These are phyloP conservation scores for Sugiyamaella valdiviana DNA, from an alignment of 805 yeast species.

Conservation along the genomic window DNA sequence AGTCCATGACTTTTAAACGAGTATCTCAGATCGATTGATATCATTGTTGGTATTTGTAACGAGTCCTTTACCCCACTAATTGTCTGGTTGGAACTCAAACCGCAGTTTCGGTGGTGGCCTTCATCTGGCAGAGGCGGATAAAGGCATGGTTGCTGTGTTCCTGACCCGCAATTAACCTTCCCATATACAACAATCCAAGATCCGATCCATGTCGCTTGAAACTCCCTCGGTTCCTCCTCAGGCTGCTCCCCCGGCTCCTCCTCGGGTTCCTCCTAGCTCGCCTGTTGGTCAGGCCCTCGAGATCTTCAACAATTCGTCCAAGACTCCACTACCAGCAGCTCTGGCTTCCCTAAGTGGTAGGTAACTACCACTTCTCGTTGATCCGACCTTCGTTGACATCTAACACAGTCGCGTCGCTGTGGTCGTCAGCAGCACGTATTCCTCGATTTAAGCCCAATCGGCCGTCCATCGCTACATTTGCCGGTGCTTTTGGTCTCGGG, in stretches of 20 bases:
- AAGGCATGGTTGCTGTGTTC: too few relatives aligned
- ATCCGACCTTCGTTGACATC: neutral
- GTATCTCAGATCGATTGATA: too few relatives aligned
- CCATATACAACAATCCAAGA: too few relatives aligned
- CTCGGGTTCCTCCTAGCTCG: neutral
- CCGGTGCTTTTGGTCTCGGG: constrained; percentile 25
- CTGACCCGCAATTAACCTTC: too few relatives aligned
- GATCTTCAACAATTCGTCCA: constrained; percentile 12
- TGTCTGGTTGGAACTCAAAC: too few relatives aligned
- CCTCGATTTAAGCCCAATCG: constrained; percentile 16
- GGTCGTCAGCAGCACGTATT: constrained; percentile 10
- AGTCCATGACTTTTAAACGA: too few relatives aligned
- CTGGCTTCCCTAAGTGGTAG: constrained; percentile 19
- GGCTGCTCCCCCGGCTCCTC: neutral
- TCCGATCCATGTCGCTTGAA: too few relatives aligned
- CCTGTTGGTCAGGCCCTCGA: neutral
- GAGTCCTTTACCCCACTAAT: too few relatives aligned
- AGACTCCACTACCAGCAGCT: constrained; percentile 24
- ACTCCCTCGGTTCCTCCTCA: neutral
- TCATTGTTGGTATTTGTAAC: too few relatives aligned
- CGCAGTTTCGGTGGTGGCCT: too few relatives aligned
- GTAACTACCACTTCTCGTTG: constrained; percentile 2
- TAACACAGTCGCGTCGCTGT: constrained; percentile 15
- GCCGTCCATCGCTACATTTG: constrained; percentile 22
- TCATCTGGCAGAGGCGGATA: too few relatives aligned